These are phyloP conservation scores for Asterochloris erici DNA, from an alignment of 139 green algal genomes.

Conservation along the genomic window DNA sequence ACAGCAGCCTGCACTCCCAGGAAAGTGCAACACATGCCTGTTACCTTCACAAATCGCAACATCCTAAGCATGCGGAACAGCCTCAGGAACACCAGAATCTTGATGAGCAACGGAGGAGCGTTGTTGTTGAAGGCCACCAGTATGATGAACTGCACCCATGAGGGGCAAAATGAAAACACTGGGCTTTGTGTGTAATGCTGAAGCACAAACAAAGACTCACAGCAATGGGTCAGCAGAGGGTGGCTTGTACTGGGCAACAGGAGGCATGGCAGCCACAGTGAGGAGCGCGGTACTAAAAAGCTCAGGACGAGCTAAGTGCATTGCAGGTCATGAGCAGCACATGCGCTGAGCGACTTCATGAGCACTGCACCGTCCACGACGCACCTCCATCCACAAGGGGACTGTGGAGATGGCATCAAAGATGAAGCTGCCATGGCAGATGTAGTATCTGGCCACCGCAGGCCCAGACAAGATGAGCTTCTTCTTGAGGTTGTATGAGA, in stretches of 20 bases:
- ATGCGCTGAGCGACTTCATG: too few relatives aligned
- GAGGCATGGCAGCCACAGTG: too few relatives aligned
- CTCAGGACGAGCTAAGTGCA: too few relatives aligned
- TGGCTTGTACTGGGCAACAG: too few relatives aligned
- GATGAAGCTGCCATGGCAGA: conserved; percentile 24
- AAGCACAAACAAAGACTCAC: too few relatives aligned
- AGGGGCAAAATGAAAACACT: too few relatives aligned
- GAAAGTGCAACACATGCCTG: background rate
- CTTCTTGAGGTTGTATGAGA: conserved; percentile 38
- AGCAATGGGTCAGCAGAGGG: too few relatives aligned
- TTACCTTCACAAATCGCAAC: conserved; percentile 9
- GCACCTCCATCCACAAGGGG: conserved; percentile 18
- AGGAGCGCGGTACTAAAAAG: too few relatives aligned
- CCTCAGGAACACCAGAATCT: conserved; percentile 19
- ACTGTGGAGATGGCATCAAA: conserved; percentile 24
- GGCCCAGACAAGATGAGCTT: conserved; percentile 37
- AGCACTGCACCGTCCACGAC: too few relatives aligned
- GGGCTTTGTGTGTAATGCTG: too few relatives aligned
- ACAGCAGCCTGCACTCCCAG: too few relatives aligned
- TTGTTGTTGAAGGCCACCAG: conserved; percentile 7
- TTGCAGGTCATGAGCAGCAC: too few relatives aligned
- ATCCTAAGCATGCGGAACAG: conserved; percentile 28
- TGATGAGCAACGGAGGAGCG: conserved; percentile 2
- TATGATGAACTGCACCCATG: conserved; percentile 22
- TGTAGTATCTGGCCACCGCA: conserved; percentile 31